These are phyloP conservation scores for Verbena officinalis DNA, from an alignment of 257 asterid species.

Conservation along the genomic window DNA sequence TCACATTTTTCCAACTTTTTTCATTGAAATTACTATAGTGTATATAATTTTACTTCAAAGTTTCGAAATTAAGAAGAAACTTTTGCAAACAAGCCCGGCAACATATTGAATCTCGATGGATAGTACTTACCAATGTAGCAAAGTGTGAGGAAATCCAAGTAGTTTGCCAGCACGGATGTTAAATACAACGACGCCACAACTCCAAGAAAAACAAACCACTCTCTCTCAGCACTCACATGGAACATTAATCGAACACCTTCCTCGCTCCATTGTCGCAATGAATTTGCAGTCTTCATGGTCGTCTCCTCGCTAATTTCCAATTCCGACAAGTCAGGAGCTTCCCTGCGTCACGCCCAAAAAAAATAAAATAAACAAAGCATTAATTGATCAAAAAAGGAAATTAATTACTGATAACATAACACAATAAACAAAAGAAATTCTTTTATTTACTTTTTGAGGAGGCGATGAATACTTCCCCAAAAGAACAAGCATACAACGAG, in stretches of 20 bases:
- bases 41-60: no score
- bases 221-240: conserved; percentile 48
- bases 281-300: conserved; percentile 35
- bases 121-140: conserved; percentile 47
- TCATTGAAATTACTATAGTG: no score
- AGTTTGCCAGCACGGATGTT: conserved; percentile 40
- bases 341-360: conserved; percentile 39
- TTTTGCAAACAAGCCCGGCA: no score
- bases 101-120: neutral
- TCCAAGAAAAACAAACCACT: conserved; percentile 54
- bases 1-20: no score
- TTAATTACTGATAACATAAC: no score
- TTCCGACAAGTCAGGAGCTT: conserved; percentile 48
- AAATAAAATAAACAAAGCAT: neutral
- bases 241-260: conserved; percentile 42
- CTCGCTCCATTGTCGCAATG: conserved; percentile 35
- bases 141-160: conserved; percentile 48
- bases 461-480: conserved; percentile 53
- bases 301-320: conserved; percentile 54
- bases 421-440: no score
- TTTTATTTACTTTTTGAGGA: conserved; percentile 52
- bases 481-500: conserved; percentile 40
- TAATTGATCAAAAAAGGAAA: neutral
- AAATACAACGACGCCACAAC: conserved; percentile 34
- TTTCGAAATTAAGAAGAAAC: no score